Base-by-base conservation (phyloP, 108 stramenopile species). In the Aurantiochytrium sp. region DNA sequence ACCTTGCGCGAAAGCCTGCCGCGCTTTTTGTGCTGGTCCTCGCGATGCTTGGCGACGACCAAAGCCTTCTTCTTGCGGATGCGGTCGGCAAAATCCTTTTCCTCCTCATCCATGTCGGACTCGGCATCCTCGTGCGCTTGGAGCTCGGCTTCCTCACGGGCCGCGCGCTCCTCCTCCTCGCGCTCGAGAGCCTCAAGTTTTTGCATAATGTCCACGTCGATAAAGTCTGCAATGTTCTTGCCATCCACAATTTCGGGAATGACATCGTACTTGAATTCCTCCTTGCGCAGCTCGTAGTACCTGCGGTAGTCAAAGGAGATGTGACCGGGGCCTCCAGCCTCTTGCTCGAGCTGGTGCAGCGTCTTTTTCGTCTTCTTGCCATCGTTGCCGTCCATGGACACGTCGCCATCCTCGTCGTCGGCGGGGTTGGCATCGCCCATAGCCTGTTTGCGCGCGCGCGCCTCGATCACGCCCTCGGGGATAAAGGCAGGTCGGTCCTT, bases 211-310 rank as follows among this genome's bases (percentile, higher is more conserved):
- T 97, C 97, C 29, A 96, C 95, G 89, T 98, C 98, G 44, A 98
- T 90, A 87, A 92, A 99, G 91, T 99, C 99, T 28, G 95, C 95
- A 89, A 99, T 96, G 91, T 99, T 99, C 94, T 97, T 98, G n/a
- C 99, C 99, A 92, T 99, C 97, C 88, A 98, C 93, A 87, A 99
- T 98, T 90, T 99, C 96, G 16, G 99, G 99, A 73, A 98, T 96
- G 49, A 94, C 94, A 92, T 99, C 99, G 90, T 96, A 96, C 76
- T 92, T 92, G 97, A 97, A 98, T 51, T 96, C 96, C 23, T 96
- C 96, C 59, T 97, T 94, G 90, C 94, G 93, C 57, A 98, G 97
- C 60, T 97, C 93, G 91, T 99, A 99, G 87, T 96, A 93, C 87
- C 97, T 97, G 60, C 97, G 92, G 91, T 97, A 97, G 93, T 99